Conservation (phyloP, 352 stramenopile genomes). For the Globisporangium radiosum region DNA sequence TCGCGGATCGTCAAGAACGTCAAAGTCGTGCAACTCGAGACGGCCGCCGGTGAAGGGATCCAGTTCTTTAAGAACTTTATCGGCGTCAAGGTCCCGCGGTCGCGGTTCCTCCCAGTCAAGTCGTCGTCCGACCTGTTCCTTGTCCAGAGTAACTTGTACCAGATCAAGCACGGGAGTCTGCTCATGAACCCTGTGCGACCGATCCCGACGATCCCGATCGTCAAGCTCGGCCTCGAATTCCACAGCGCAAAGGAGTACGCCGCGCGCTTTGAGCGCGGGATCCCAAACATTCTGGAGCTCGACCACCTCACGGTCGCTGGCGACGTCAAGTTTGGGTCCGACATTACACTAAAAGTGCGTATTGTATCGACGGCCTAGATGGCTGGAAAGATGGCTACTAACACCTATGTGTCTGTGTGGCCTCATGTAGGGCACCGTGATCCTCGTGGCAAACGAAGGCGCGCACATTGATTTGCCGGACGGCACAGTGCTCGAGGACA, state of each 20-base stretch:
- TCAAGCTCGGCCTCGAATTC: constrained; percentile 92
- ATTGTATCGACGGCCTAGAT: constrained; percentile 1
- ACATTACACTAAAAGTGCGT: constrained; percentile 87
- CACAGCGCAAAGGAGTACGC: constrained; percentile 86
- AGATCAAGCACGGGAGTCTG: constrained; percentile 89
- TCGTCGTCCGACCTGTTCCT: constrained; percentile 98
- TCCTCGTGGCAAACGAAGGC: constrained; percentile 92
- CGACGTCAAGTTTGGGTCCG: constrained; percentile 90
- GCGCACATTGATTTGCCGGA: constrained; percentile 91
- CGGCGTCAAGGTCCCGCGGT: constrained; percentile 93
- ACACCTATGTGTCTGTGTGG: not conserved
- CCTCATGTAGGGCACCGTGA: constrained; percentile 82
- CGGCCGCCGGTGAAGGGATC: constrained; percentile 96
- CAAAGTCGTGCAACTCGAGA: constrained; percentile 93
- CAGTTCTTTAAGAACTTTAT: constrained; percentile 98
- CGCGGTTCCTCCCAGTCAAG: constrained; percentile 98
- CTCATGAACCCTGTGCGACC: constrained; percentile 82
- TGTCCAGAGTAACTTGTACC: constrained; percentile 91
- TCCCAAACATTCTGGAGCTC: constrained; percentile 91
- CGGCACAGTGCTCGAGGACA: constrained; percentile 90
- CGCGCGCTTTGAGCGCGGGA: constrained; percentile 78
- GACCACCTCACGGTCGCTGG: constrained; percentile 91
- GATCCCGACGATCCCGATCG: constrained; percentile 85
- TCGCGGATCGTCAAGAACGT: constrained; percentile 94
- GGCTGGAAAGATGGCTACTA: not conserved